Conservation (phyloP, 352 stramenopile species). For the Globisporangium spinosum region DNA sequence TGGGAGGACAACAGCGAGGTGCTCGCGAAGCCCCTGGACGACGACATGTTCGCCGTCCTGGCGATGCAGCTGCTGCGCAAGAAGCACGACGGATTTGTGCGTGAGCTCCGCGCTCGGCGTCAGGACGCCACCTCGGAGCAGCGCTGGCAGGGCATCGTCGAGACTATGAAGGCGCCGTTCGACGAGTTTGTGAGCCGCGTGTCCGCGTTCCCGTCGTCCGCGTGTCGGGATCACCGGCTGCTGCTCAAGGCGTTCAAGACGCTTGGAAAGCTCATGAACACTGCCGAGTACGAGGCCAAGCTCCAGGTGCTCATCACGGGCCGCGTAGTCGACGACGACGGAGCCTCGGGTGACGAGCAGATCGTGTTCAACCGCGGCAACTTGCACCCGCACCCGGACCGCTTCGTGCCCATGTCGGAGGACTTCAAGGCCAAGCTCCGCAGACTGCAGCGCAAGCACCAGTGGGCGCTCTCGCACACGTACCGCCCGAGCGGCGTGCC, state of each 20-base stretch:
- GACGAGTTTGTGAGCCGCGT: conserved; percentile 30
- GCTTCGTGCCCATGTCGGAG: conserved; percentile 35
- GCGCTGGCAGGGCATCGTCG: conserved; percentile 35
- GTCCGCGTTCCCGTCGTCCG: conserved; percentile 20
- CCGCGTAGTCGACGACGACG: conserved; percentile 17
- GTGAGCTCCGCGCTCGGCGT: conserved; percentile 34
- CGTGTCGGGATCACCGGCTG: conserved; percentile 36
- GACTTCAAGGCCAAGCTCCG: conserved; percentile 32
- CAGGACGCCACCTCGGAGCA: conserved; percentile 33
- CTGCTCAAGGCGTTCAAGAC: conserved; percentile 46
- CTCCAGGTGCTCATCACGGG: conserved; percentile 48
- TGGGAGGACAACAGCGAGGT: conserved; percentile 34
- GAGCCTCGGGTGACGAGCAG: conserved; percentile 8
- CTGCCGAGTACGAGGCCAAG: conserved; percentile 44
- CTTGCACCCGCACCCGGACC: conserved; percentile 45
- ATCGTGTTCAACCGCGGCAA: conserved; percentile 69
- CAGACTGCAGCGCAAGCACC: too few relatives aligned
- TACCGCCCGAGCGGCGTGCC: conserved; percentile 36
- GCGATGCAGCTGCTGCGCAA: conserved; percentile 48
- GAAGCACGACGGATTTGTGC: conserved; percentile 49
- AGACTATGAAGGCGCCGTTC: conserved; percentile 26
- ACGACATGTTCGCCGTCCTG: conserved; percentile 22
- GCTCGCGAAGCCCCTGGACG: conserved; percentile 23
- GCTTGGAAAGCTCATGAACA: conserved; percentile 24
- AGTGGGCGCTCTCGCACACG: conserved; percentile 32